phyloP scores from a whole-genome alignment of 805 yeast species.

The Scheffersomyces coipomensis region DNA sequence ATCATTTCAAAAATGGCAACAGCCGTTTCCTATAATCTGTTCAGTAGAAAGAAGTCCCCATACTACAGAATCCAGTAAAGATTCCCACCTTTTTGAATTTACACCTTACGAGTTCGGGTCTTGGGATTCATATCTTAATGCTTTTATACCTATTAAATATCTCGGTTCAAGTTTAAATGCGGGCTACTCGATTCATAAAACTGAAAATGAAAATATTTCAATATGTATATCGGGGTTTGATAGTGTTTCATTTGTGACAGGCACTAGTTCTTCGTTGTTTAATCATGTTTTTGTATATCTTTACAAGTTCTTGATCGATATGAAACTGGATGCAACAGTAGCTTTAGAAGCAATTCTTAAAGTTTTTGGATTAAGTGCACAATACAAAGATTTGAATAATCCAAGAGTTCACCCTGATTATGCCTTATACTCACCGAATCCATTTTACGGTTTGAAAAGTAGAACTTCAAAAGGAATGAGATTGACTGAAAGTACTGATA shows the following conservation, averaged over 20 bases:
- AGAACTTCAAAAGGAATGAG: conserved; percentile 2
- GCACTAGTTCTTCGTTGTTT: conserved; percentile 63
- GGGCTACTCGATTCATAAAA: conserved; percentile 36
- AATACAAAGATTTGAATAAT: conserved; percentile 18
- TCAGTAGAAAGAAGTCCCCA: conserved; percentile 38
- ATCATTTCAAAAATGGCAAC: conserved; percentile 36
- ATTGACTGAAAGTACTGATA: conserved; percentile 14
- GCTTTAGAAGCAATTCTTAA: conserved; percentile 38
- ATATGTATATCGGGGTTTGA: conserved; percentile 55
- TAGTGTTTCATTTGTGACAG: conserved; percentile 58
- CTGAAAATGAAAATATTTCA: conserved; percentile 19
- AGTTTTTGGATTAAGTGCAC: conserved; percentile 43
- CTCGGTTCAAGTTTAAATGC: conserved; percentile 48
- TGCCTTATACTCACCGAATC: conserved; percentile 62
- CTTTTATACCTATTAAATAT: conserved; percentile 51
- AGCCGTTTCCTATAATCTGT: conserved; percentile 51
- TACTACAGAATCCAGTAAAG: conserved; percentile 11
- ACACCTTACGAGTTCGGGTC: conserved; percentile 69
- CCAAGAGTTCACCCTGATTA: conserved; percentile 50
- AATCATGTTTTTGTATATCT: conserved; percentile 51
- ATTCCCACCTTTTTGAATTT: conserved; percentile 54
- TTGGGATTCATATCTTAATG: conserved; percentile 50
- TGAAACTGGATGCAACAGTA: conserved; percentile 27
- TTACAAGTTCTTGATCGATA: conserved; percentile 35
- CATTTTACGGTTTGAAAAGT: conserved; percentile 40